These are phyloP conservation scores for Manihot esculenta DNA, from an alignment of 441 rosid genomes.

Conservation along the genomic window DNA sequence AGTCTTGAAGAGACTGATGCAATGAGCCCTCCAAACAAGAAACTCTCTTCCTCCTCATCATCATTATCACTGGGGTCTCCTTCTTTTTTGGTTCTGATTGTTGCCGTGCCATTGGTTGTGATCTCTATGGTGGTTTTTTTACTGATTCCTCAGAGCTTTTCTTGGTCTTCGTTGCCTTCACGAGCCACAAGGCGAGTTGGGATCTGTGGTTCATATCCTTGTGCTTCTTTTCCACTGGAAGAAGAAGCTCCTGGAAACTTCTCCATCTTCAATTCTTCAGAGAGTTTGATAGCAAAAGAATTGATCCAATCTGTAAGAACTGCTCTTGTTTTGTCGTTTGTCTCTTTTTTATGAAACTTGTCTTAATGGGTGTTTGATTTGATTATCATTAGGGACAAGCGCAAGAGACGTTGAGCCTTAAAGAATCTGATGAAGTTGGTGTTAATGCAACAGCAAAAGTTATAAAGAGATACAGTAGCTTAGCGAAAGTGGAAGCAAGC, in stretches of 20 bases:
- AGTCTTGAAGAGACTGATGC: neutral
- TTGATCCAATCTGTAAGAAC: constrained; percentile 16
- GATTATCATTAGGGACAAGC: constrained; percentile 3
- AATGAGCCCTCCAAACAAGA: constrained; percentile 17
- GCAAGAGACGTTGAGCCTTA: constrained; percentile 15
- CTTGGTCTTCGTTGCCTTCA: constrained; percentile 23
- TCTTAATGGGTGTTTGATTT: neutral
- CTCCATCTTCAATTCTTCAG: neutral
- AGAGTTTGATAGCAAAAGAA: neutral
- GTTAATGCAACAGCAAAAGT: neutral
- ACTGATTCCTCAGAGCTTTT: constrained; percentile 14
- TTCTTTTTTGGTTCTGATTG: constrained; percentile 15
- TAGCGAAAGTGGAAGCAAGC: constrained; percentile 45
- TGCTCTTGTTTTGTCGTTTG: neutral
- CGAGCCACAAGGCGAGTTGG: constrained; percentile 19
- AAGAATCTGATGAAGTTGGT: constrained; percentile 16
- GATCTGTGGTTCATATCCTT: constrained; percentile 9
- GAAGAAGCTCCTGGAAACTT: neutral
- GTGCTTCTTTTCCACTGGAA: constrained; percentile 10
- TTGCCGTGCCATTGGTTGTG: constrained; percentile 19
- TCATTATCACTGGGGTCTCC: constrained; percentile 11
- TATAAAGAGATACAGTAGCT: constrained; percentile 34
- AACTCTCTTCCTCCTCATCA: constrained; percentile 2
- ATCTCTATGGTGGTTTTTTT: constrained; percentile 13
- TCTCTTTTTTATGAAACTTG: neutral